Base-by-base conservation (phyloP, 208 protist species). In the Wallacemonas sp. region DNA sequence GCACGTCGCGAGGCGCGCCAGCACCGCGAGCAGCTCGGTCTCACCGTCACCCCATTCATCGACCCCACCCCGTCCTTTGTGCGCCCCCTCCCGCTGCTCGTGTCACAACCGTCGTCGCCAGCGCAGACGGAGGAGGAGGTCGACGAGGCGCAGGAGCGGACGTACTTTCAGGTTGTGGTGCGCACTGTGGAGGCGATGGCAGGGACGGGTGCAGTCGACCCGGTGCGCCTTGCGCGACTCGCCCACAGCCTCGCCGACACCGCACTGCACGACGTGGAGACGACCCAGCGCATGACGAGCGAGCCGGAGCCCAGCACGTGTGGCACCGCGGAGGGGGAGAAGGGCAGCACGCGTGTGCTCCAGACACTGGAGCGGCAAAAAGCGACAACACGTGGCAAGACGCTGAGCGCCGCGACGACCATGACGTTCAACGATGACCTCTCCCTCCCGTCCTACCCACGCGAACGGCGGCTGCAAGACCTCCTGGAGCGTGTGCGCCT, bases 91-190 rank as follows among this genome's bases (percentile, higher is more conserved):
- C 21, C 62, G 29, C 6, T 27, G 46, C 4, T 19, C 29, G 4
- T 23, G 12, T 21, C 57, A 12, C 0, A 44, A n/a, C 52, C 62
- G 23, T 43, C 60, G 9, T 41, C 47, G 16, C 8, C 36, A 32
- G 12, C 11, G 32, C 34, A 49, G 23, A 72, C 47, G 6, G 73
- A 79, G 14, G 73, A 70, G 8, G 67, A 73, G 14, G 44, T 70
- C 16, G 80, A 76, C 9, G 83, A 81, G 27, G 44, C 44, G 30
- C 66, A 75, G 56, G 68, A 79, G 44, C 47, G 47, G 0, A 33
- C 19, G 24, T 74, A 68, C 36, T 77, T 83, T 41, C 67, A 62
- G 8, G 61, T 72, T 43, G 52, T 80, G 24, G 57, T 74, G 6
- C 55, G 72, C 58, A 70, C 61, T 21, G 39, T 75, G 29, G 69